Base-by-base conservation (phyloP, 2,329 filamentous ascomycete species). In the Cryphonectria naterciae region DNA sequence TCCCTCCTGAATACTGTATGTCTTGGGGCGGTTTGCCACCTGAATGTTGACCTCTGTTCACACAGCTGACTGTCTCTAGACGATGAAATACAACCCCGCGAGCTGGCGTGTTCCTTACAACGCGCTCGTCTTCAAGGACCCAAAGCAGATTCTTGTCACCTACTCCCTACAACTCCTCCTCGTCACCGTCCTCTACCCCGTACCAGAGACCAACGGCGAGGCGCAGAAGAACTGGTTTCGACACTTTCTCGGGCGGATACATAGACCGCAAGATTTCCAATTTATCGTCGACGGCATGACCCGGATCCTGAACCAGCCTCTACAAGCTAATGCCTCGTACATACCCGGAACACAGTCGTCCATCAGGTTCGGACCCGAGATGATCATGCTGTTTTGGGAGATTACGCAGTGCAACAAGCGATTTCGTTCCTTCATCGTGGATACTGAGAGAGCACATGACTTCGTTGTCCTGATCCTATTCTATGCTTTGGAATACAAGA, bases 301-400 rank as follows among this genome's bases (percentile, higher is more conserved):
- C 0, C 89, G 94, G 76, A 93, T 98, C 64, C 84, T 99, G 66
- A 96, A 97, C 76, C 95, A 98, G 76, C 95, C 95, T 35, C 90
- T 98, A 73, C 94, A 97, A 81, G 92, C 94, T 60, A 97, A 94
- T 71, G 88, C 89, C 15, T 95, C 95, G 0, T 98, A 97, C 79
- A 88, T 98, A 1, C 94, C 95, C 0, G 93, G 94, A 5, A 92
- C 91, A 54, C 93, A 97, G 76, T 88, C 92, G 64, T 88, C 92
- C 0, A 85, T 93, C 67, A 93, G 93, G 77, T 97, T 95, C 86
- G 94, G 95, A 0, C 95, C 96, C 1, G 96, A 99, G 81, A 97
- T 97, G 84, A 91, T 98, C 69, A 96, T 98, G 88, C 86, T 99
- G 2, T 98, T 98, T 78, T 99, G 96, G 96, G 96, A 99, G 83